phyloP scores from a whole-genome alignment of 352 stramenopile genomes.

The Nothophytophthora sp. region DNA sequence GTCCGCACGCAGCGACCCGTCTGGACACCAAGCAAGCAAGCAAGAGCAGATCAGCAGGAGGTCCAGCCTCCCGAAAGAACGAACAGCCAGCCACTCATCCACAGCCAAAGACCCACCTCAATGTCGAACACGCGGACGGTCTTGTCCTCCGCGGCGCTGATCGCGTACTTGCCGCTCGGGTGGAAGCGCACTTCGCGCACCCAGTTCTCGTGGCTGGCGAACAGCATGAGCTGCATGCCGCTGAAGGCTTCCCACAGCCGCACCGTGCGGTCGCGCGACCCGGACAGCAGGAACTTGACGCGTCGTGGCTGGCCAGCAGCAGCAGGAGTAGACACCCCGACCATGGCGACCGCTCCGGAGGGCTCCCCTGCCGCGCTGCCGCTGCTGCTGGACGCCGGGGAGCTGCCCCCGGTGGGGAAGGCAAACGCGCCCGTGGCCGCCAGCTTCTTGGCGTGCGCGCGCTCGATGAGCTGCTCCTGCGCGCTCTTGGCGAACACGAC shows the following conservation, averaged over 20 bases:
- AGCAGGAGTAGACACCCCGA: not conserved
- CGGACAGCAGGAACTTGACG: slow-evolving; percentile 77
- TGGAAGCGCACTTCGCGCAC: slow-evolving; percentile 83
- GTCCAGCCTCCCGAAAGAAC: too few species aligned
- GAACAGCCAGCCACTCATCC: too few species aligned
- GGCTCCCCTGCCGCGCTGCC: slow-evolving; percentile 29
- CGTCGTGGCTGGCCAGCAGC: slow-evolving; percentile 21
- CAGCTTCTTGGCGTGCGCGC: slow-evolving; percentile 71
- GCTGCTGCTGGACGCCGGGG: slow-evolving; percentile 18
- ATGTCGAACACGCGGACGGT: slow-evolving; percentile 85
- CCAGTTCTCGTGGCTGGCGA: slow-evolving; percentile 88
- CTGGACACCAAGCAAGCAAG: slow-evolving; percentile 57
- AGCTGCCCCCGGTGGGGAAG: slow-evolving; percentile 16
- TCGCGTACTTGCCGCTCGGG: slow-evolving; percentile 73
- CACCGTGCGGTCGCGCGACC: slow-evolving; percentile 76
- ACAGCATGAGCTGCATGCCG: slow-evolving; percentile 83
- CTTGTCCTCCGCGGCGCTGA: slow-evolving; percentile 86
- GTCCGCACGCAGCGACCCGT: slow-evolving; percentile 94
- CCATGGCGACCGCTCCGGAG: slow-evolving; percentile 14
- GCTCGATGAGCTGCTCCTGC: slow-evolving; percentile 75
- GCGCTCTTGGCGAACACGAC: slow-evolving; percentile 87
- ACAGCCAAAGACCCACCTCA: slow-evolving; percentile 43
- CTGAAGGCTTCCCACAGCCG: slow-evolving; percentile 85
- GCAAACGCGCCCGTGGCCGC: slow-evolving; percentile 27
- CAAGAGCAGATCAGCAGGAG: not conserved